Base-by-base conservation (phyloP, 148 eudicot species). In the Euryodendron excelsum region DNA sequence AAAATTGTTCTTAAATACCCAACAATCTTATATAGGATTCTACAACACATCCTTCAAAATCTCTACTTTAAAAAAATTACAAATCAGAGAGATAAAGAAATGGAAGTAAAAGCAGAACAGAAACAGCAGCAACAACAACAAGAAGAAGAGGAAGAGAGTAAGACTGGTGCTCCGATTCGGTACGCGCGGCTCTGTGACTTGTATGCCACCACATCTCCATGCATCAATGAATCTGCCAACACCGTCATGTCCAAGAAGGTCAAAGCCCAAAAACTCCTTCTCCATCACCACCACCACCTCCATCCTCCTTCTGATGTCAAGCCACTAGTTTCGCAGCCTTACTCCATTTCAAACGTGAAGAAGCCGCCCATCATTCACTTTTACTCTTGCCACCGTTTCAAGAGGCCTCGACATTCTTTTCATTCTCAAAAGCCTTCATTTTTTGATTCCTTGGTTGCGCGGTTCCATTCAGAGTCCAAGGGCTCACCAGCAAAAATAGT, bases 131-230 rank as follows among this genome's bases (percentile, higher is more conserved):
- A n/a, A n/a, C n/a, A n/a, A n/a, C n/a, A n/a, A n/a, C n/a, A n/a
- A n/a, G n/a, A n/a, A n/a, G n/a, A n/a, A 2, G n/a, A 13, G 6
- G 86, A 84, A 27, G 80, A 80, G 11, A 63, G n/a, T n/a, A n/a
- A 81, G 67, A 81, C 75, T 6, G 88, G 81, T 4, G 78, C 91
- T 10, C 91, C 90, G 5, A 44, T 84, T 31, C 81, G 79, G 83
- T 89, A 87, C 85, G 85, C 89, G 9, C 91, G 93, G 21, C 87
- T 91, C 12, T 82, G 73, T 82, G 88, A 88, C 44, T 87, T 91
- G 21, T 91, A 89, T 88, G 89, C 95, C 25, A 84, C 93, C 52
- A 85, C 92, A 0, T 76, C 92, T 0, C 90, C 92, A 4, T 87
- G 94, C 30, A 82, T 80, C 20, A 80, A 71, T 8, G 89, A 84